These are phyloP conservation scores for Sclerotinia trifoliorum DNA, from an alignment of 2,329 filamentous ascomycete genomes.

Conservation along the genomic window DNA sequence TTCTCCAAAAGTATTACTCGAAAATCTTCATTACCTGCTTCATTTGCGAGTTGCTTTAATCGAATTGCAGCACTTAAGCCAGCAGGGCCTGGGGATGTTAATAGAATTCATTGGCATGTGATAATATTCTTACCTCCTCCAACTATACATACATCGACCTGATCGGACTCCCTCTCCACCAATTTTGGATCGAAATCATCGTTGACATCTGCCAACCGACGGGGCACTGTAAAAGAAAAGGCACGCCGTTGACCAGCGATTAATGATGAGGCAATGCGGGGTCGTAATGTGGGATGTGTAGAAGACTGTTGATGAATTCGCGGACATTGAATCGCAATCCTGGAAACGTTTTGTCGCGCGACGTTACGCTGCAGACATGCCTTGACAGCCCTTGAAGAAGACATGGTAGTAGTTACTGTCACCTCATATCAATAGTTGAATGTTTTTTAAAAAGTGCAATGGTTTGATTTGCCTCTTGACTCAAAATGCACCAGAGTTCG, in stretches of 20 bases:
- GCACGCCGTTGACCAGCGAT: slow-evolving; percentile 39
- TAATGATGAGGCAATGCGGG: slow-evolving; percentile 27
- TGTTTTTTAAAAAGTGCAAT: slow-evolving; percentile 12
- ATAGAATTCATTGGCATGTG: slow-evolving; percentile 12
- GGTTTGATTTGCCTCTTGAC: slow-evolving; percentile 8
- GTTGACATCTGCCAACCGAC: slow-evolving; percentile 47
- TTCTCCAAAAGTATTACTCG: slow-evolving; percentile 91
- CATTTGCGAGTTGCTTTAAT: slow-evolving; percentile 91
- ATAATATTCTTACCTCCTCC: slow-evolving; percentile 64
- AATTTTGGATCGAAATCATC: slow-evolving; percentile 63
- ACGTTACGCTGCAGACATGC: slow-evolving; percentile 35
- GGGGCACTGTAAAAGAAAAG: slow-evolving; percentile 47
- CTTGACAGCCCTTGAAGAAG: slow-evolving; percentile 35
- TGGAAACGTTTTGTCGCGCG: slow-evolving; percentile 26
- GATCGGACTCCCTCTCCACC: slow-evolving; percentile 83
- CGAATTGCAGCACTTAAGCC: slow-evolving; percentile 91
- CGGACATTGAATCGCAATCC: slow-evolving; percentile 27
- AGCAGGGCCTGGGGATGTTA: slow-evolving; percentile 63
- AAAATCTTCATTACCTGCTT: slow-evolving; percentile 93
- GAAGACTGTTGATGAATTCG: slow-evolving; percentile 27
- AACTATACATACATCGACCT: slow-evolving; percentile 96
- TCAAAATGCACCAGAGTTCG: background rate
- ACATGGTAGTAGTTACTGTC: slow-evolving; percentile 30
- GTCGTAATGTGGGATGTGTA: slow-evolving; percentile 27
- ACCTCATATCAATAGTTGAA: slow-evolving; percentile 34